Base-by-base conservation (phyloP, 176 grass and related monocot species). In the Cenchrus americanus region DNA sequence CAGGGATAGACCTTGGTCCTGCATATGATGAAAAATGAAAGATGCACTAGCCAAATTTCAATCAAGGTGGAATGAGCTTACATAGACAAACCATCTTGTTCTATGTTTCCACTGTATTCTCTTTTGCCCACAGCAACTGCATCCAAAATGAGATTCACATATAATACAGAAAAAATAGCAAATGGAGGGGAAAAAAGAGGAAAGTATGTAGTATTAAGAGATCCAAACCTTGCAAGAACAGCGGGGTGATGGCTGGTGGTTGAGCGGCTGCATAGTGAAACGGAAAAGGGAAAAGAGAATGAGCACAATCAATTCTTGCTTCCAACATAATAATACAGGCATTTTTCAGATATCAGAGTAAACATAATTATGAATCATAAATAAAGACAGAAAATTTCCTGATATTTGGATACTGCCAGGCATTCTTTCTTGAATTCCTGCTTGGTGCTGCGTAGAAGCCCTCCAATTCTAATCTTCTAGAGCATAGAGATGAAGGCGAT, bases 391-490 rank as follows among this genome's bases (percentile, higher is more conserved):
- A 37, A 21, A 41, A 5, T 57, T 50, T 51, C 88, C 88, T 73
- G 88, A 73, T 73, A 90, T 21, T 8, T 59, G 58, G 88, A 90
- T 90, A 73, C 83, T 78, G 58, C 88, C 88, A 65, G 88, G 79
- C 88, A 90, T 90, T 58, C 19, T 89, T 77, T 77, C 24, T 22
- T 64, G 64, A 85, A 49, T 14, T 54, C 48, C 41, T 78, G 73
- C 15, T 77, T 23, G 47, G 48, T 23, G 66, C 26, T 59, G 66
- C 83, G 66, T 54, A 86, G 71, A 86, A 66, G 66, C 78, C 88
- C 37, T 43, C 41, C 78, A 90, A 72, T 78, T 32, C 79, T 67
- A 60, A 82, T 82, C 73, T 75, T 81, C 61, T 65, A 55, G 64
- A 82, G 82, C 72, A 21, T 19, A 62, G 71, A 58, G 78, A 30